Conservation (phyloP, 2,329 filamentous ascomycete species). For the Didymella pomorum region DNA sequence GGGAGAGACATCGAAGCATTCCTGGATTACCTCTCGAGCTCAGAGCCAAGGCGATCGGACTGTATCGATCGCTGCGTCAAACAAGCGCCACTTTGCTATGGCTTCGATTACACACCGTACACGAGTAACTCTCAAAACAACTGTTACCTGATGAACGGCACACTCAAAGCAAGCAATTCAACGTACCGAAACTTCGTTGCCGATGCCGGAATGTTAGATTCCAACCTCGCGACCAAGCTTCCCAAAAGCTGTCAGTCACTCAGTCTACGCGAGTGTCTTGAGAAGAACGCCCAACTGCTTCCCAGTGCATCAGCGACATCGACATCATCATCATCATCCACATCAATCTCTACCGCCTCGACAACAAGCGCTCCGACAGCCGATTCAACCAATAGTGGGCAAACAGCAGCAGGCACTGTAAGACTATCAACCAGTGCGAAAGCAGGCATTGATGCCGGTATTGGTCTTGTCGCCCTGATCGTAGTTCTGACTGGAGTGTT, state of each 20-base stretch:
- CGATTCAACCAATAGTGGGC: background rate
- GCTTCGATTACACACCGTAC: constrained; percentile 19
- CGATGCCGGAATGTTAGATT: constrained; percentile 15
- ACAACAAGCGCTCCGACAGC: background rate
- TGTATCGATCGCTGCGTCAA: constrained; percentile 22
- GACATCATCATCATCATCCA: background rate
- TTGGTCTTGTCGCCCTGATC: background rate
- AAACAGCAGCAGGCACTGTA: background rate
- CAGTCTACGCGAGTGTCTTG: background rate
- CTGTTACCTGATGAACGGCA: constrained; percentile 22
- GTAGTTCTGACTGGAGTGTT: background rate
- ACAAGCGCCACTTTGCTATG: constrained; percentile 19
- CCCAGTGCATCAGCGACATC: background rate
- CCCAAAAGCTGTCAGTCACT: background rate
- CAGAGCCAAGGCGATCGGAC: constrained; percentile 4
- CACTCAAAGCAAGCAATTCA: constrained; percentile 4
- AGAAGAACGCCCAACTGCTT: background rate
- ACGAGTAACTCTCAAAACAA: constrained; percentile 1
- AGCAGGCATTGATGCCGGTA: constrained; percentile 3
- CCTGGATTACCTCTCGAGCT: constrained; percentile 16
- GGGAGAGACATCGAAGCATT: constrained; percentile 19
- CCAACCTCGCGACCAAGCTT: background rate
- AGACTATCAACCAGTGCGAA: background rate
- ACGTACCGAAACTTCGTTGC: constrained; percentile 2
- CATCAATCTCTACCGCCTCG: too few species aligned